Conservation (phyloP, 2,329 filamentous ascomycete genomes). For the Pseudocercospora musae region DNA sequence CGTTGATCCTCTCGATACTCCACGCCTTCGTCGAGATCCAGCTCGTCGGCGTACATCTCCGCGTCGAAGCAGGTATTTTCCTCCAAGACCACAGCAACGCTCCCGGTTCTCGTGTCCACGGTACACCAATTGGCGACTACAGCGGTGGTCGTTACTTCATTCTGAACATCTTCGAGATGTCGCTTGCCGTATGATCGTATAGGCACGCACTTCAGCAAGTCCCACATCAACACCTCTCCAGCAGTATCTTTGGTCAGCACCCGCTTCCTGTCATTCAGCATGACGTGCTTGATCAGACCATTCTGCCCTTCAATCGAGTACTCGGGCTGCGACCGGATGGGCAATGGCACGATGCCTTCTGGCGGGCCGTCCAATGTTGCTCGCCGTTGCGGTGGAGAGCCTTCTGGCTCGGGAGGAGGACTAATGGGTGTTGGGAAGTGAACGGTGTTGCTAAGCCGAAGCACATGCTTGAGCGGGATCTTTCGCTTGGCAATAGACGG, state of each 20-base stretch:
- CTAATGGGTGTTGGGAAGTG: conserved; percentile 58
- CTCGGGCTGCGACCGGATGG: conserved; percentile 46
- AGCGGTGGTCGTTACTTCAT: conserved; percentile 76
- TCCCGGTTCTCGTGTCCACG: conserved; percentile 88
- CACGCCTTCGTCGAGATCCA: conserved; percentile 67
- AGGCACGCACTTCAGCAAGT: conserved; percentile 81
- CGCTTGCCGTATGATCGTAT: conserved; percentile 91
- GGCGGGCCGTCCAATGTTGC: conserved; percentile 52
- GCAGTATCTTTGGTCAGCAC: conserved; percentile 92
- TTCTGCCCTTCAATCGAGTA: conserved; percentile 82
- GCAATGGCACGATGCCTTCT: conserved; percentile 33
- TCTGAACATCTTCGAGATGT: conserved; percentile 87
- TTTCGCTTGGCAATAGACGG: conserved; percentile 49
- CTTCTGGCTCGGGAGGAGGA: conserved; percentile 39
- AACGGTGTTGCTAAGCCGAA: conserved; percentile 81
- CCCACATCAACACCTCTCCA: conserved; percentile 92
- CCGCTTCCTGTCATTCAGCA: conserved; percentile 85
- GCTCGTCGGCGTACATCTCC: conserved; percentile 92
- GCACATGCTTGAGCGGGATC: conserved; percentile 72
- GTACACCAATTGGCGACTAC: conserved; percentile 95
- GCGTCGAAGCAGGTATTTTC: conserved; percentile 97
- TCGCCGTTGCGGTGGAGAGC: conserved; percentile 43
- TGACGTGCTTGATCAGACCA: conserved; percentile 86
- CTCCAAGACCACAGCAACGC: conserved; percentile 84
- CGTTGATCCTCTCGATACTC: conserved; percentile 91